A percentile compares a stretch with the other conserved stretches of the same genome.
Evolutionary conservation across 208 protist species (phyloP).

Genomic region (Leishmania major): DNA sequence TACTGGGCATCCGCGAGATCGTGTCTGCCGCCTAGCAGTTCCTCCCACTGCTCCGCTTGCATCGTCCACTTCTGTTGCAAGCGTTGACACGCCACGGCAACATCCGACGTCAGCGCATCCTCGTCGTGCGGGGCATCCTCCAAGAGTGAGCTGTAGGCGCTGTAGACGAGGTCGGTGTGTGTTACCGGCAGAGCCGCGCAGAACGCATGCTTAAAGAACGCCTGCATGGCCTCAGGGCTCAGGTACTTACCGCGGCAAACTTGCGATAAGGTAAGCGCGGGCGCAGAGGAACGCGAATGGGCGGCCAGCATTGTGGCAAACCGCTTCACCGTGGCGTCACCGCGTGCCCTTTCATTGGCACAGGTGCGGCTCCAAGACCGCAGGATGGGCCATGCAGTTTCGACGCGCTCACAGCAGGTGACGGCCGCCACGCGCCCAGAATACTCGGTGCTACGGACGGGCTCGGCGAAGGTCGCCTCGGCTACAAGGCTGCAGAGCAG

Average conservation of each 20-base stretch:
- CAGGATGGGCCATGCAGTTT: slow-evolving; percentile 35
- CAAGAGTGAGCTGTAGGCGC: slow-evolving; percentile 32
- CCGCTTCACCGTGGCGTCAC: slow-evolving; percentile 1
- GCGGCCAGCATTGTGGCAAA: slow-evolving; percentile 24
- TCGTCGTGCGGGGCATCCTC: slow-evolving; percentile 41
- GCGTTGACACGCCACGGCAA: slow-evolving; percentile 24
- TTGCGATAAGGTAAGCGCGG: not conserved
- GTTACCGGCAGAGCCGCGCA: slow-evolving; percentile 39
- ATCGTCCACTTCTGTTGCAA: slow-evolving; percentile 9
- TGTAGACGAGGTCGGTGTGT: slow-evolving; percentile 35
- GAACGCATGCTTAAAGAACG: slow-evolving; percentile 26
- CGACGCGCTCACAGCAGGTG: slow-evolving; percentile 42
- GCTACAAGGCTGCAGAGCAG: slow-evolving; percentile 2
- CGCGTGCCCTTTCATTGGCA: slow-evolving; percentile 1
- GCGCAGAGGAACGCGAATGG: slow-evolving; percentile 4
- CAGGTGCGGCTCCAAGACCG: slow-evolving; percentile 32
- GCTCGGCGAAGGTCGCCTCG: not conserved
- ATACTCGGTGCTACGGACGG: not conserved
- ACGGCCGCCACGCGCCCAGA: slow-evolving; percentile 8
- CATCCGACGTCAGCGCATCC: slow-evolving; percentile 43
- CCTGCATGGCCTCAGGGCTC: slow-evolving; percentile 10
- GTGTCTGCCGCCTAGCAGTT: slow-evolving; percentile 8
- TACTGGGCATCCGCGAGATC: slow-evolving; percentile 13
- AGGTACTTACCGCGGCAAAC: slow-evolving; percentile 20
- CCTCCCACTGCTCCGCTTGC: slow-evolving; percentile 1